Evolutionary conservation across 495 filamentous ascomycete genomes (phyloP).

Genomic region (Penicillium chermesinum): DNA sequence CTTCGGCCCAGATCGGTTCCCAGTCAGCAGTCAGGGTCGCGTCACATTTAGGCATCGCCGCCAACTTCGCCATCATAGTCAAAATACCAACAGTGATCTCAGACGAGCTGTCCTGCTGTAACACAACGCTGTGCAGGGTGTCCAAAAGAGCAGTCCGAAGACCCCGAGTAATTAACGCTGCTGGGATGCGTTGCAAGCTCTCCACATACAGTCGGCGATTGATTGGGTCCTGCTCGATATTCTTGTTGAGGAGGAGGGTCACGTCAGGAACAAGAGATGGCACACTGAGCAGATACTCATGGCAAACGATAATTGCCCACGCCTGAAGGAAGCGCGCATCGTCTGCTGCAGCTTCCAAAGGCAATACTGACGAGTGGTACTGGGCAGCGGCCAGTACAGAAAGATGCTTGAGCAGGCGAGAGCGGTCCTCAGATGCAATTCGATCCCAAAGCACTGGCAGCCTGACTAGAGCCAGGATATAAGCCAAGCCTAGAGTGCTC

Average conservation of each 20-base stretch:
- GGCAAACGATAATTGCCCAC: slow-evolving; percentile 40
- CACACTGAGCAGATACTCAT: slow-evolving; percentile 40
- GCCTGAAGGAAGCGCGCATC: slow-evolving; percentile 36
- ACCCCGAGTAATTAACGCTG: slow-evolving; percentile 33
- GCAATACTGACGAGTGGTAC: slow-evolving; percentile 23
- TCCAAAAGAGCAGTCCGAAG: slow-evolving; percentile 35
- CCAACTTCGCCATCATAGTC: slow-evolving; percentile 41
- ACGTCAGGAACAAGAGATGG: slow-evolving; percentile 34
- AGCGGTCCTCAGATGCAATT: slow-evolving; percentile 24
- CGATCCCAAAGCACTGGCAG: slow-evolving; percentile 30
- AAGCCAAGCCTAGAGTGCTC: slow-evolving; percentile 30
- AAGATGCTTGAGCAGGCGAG: slow-evolving; percentile 31
- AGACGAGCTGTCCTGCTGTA: slow-evolving; percentile 25
- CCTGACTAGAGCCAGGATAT: slow-evolving; percentile 31
- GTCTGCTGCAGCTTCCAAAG: slow-evolving; percentile 25
- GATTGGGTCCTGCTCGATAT: slow-evolving; percentile 25
- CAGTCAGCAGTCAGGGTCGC: slow-evolving; percentile 35
- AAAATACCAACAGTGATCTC: slow-evolving; percentile 31
- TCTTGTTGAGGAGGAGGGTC: slow-evolving; percentile 30
- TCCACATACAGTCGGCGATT: slow-evolving; percentile 34
- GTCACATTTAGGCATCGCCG: slow-evolving; percentile 39
- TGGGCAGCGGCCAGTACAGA: slow-evolving; percentile 34
- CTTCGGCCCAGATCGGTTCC: slow-evolving; percentile 37
- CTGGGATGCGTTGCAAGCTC: slow-evolving; percentile 39
- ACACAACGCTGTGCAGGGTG: slow-evolving; percentile 29